These are phyloP conservation scores for Monilinia aucupariae DNA, from an alignment of 2,329 filamentous ascomycete species.

Conservation along the genomic window DNA sequence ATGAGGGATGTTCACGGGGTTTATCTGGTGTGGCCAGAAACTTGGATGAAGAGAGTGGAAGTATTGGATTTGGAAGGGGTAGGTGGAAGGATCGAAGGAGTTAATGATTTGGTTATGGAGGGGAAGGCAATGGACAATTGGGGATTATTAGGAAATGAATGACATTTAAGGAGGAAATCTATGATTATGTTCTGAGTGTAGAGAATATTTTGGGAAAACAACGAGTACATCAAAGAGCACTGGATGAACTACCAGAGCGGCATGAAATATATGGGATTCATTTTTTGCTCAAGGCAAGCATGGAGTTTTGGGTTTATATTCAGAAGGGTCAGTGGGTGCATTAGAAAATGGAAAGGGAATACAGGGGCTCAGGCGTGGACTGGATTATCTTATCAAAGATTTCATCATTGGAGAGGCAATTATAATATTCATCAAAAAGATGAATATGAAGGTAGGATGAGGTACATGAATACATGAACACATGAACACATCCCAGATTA, in stretches of 20 bases:
- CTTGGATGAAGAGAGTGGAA: conserved; percentile 33
- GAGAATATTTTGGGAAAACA: not conserved
- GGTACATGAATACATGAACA: not conserved
- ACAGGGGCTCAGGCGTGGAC: not conserved
- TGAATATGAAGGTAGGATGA: not conserved
- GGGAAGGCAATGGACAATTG: conserved; percentile 3
- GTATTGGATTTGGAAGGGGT: conserved; percentile 32
- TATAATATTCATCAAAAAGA: not conserved
- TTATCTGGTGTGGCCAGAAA: conserved; percentile 32
- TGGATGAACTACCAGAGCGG: not conserved
- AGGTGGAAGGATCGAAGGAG: conserved; percentile 30
- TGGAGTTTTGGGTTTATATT: not conserved
- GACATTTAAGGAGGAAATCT: not conserved
- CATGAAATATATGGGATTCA: not conserved
- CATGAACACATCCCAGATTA: not conserved
- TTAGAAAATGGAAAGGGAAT: not conserved
- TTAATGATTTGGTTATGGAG: conserved; percentile 32
- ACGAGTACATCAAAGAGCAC: not conserved
- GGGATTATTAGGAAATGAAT: conserved; percentile 1
- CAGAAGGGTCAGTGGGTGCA: not conserved
- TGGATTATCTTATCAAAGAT: not conserved
- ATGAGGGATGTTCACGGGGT: conserved; percentile 34
- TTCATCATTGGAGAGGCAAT: not conserved
- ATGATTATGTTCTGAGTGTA: not conserved
- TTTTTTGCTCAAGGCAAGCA: not conserved